Evolutionary conservation across 352 stramenopile species (phyloP).

Genomic region (Paralagenidium karlingii): DNA sequence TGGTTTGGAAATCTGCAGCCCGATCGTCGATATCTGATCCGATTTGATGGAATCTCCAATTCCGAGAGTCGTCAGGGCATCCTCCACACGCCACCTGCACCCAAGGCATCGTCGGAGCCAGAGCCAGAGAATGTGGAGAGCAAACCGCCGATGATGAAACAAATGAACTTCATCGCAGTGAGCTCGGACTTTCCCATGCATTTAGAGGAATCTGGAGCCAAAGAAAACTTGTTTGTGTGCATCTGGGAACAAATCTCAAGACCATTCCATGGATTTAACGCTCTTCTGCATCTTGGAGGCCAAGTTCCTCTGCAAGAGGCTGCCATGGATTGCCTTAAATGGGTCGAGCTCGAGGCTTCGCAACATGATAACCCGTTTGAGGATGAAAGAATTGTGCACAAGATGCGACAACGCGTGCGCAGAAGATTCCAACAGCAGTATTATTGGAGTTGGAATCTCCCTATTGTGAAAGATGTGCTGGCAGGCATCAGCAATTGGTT

Average conservation of each 20-base stretch:
- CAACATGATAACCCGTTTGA: constrained; percentile 1
- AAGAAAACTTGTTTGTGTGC: constrained; percentile 42
- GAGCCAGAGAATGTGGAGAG: too few relatives aligned
- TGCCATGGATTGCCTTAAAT: constrained; percentile 44
- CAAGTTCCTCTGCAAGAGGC: constrained; percentile 67
- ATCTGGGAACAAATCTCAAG: constrained; percentile 29
- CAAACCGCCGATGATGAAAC: too few relatives aligned
- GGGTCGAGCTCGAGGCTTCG: constrained; percentile 18
- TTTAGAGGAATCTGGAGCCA: constrained; percentile 31
- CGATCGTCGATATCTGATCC: constrained; percentile 51
- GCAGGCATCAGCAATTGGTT: constrained; percentile 59
- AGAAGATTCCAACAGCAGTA: constrained; percentile 64
- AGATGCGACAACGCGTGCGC: constrained; percentile 16
- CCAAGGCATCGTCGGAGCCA: too few relatives aligned
- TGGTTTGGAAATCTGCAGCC: constrained; percentile 21
- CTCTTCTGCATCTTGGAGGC: constrained; percentile 54
- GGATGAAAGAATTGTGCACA: constrained; percentile 8
- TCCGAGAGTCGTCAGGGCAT: constrained; percentile 23
- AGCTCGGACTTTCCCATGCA: constrained; percentile 61
- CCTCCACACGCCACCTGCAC: constrained; percentile 40
- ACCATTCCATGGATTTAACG: constrained; percentile 57
- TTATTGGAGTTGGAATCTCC: constrained; percentile 43
- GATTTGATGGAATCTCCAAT: constrained; percentile 58
- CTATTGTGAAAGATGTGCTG: constrained; percentile 42
- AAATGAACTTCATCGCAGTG: constrained; percentile 40